Evolutionary conservation across 306 rosid genomes (phyloP).

Genomic region (Fagus crenata): DNA sequence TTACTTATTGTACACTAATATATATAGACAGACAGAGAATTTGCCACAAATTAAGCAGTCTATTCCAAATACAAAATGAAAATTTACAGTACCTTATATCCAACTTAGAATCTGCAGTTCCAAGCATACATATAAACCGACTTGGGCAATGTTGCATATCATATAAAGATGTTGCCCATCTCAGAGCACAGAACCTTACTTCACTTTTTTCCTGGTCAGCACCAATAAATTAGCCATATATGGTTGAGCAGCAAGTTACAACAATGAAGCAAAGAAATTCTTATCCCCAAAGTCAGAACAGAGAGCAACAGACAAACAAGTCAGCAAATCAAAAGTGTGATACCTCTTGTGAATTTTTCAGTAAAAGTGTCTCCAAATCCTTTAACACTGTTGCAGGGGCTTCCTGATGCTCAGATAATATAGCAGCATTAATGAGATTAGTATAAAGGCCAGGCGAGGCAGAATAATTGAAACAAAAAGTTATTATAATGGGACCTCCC

Average conservation of each 20-base stretch:
- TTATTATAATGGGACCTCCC: neutral
- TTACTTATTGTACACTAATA: neutral
- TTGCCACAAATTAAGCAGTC: neutral
- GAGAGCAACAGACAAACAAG: slow-evolving; percentile 12
- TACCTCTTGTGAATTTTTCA: slow-evolving; percentile 74
- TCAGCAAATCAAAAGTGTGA: slow-evolving; percentile 16
- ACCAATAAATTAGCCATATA: slow-evolving; percentile 28
- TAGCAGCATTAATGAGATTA: slow-evolving; percentile 26
- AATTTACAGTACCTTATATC: slow-evolving; percentile 70
- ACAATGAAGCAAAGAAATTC: slow-evolving; percentile 2
- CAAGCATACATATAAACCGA: slow-evolving; percentile 87
- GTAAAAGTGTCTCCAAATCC: slow-evolving; percentile 80
- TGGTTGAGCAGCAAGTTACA: slow-evolving; percentile 1
- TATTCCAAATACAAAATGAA: neutral
- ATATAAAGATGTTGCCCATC: slow-evolving; percentile 91
- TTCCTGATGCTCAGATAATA: slow-evolving; percentile 53
- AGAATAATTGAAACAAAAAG: slow-evolving; percentile 17
- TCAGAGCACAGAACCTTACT: slow-evolving; percentile 78
- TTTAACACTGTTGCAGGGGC: slow-evolving; percentile 64
- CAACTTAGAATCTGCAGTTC: slow-evolving; percentile 76
- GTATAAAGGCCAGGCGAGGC: slow-evolving; percentile 15
- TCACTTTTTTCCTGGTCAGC: slow-evolving; percentile 82
- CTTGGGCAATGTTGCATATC: slow-evolving; percentile 86
- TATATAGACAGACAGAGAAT: neutral
- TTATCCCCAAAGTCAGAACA: neutral